Percentiles rank a stretch among this genome's conserved stretches.
Conservation (phyloP, 2,329 filamentous ascomycete species). For the Pseudogymnoascus sp. region DNA sequence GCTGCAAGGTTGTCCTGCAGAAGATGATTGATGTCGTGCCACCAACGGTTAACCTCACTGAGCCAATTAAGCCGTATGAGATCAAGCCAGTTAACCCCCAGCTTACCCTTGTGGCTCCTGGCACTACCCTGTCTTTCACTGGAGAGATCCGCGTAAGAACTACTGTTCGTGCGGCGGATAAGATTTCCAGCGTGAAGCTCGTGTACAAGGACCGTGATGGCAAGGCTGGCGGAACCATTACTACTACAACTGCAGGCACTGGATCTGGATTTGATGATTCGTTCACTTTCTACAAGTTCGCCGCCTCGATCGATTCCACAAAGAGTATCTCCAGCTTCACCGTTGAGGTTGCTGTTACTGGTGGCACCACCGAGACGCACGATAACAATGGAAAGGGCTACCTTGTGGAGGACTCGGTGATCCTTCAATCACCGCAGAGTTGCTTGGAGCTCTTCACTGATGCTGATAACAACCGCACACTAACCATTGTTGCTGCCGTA, state of each 20-base stretch:
- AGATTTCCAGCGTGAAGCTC: constrained; percentile 43
- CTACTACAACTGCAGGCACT: constrained; percentile 39
- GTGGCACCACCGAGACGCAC: constrained; percentile 39
- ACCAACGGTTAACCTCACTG: constrained; percentile 41
- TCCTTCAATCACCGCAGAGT: constrained; percentile 51
- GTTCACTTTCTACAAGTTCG: constrained; percentile 37
- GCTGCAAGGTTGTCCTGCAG: constrained; percentile 46
- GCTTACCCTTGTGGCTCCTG: constrained; percentile 44
- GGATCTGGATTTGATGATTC: constrained; percentile 53
- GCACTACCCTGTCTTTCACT: constrained; percentile 41
- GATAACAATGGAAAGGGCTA: constrained; percentile 54
- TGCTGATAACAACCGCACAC: constrained; percentile 14
- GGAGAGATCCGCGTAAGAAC: constrained; percentile 52
- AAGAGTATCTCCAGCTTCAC: constrained; percentile 57
- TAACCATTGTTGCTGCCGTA: constrained; percentile 25
- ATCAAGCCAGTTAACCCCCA: constrained; percentile 54
- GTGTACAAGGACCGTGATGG: constrained; percentile 51
- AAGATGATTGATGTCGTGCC: constrained; percentile 58
- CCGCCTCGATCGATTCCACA: constrained; percentile 44
- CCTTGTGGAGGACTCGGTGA: constrained; percentile 45
- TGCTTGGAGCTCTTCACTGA: constrained; percentile 34
- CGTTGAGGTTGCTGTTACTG: constrained; percentile 42
- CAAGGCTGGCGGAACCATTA: constrained; percentile 39
- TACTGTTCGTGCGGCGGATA: constrained; percentile 36
- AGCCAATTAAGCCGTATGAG: constrained; percentile 47